Percentiles rank a stretch among this genome's conserved stretches.
Evolutionary conservation across 2,329 filamentous ascomycete genomes (phyloP).

Genomic region (Aspergillus awamori): DNA sequence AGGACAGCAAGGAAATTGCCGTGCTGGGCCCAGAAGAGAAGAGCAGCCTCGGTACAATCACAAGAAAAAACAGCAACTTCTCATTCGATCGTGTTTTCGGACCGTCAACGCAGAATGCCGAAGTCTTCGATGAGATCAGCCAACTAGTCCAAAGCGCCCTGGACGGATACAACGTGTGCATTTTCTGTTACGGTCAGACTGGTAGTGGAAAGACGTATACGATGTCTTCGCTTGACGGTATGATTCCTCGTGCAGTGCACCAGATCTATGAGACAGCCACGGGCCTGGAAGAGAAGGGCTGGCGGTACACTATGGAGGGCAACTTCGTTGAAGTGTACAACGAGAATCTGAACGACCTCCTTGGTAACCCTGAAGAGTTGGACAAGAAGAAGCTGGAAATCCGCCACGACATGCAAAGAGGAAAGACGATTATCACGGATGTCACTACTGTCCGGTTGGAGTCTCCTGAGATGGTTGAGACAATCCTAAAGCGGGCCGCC

Average conservation of each 20-base stretch:
- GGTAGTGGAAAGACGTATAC: conserved; percentile 96
- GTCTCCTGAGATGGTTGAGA: conserved; percentile 76
- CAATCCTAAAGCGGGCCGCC: conserved; percentile 77
- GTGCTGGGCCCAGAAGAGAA: conserved; percentile 81
- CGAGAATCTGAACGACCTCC: conserved; percentile 89
- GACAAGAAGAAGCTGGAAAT: conserved; percentile 87
- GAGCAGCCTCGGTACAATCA: conserved; percentile 75
- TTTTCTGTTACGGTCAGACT: conserved; percentile 98
- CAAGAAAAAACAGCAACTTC: conserved; percentile 79
- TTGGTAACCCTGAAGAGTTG: conserved; percentile 71
- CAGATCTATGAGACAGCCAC: conserved; percentile 92
- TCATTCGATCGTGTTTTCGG: conserved; percentile 92
- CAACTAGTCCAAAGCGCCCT: conserved; percentile 95
- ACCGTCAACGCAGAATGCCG: conserved; percentile 73
- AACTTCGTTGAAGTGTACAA: conserved; percentile 98
- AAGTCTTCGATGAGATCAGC: conserved; percentile 94
- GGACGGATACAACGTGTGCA: conserved; percentile 98
- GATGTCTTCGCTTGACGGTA: conserved; percentile 88
- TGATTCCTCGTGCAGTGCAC: conserved; percentile 90
- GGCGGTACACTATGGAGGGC: conserved; percentile 92
- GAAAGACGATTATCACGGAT: conserved; percentile 80
- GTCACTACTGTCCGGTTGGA: conserved; percentile 76
- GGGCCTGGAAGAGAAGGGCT: conserved; percentile 83
- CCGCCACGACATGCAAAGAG: conserved; percentile 78
- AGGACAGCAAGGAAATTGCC: conserved; percentile 84